Percentiles rank a stretch among this genome's conserved stretches.
Evolutionary conservation across 306 rosid genomes (phyloP).

Genomic region (Dalbergia oliveri): DNA sequence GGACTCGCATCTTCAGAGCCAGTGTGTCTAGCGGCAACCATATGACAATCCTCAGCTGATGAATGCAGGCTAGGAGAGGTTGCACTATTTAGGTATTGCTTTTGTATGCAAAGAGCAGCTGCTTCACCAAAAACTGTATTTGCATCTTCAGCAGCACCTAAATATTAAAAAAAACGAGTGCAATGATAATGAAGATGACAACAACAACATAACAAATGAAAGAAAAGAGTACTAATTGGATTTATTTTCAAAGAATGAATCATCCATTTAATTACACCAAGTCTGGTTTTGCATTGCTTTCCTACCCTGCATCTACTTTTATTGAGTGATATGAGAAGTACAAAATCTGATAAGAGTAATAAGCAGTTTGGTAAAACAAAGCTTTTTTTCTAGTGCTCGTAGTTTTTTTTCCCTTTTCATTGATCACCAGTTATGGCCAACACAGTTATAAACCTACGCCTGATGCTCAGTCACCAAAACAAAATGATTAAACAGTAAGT

Average conservation of each 20-base stretch:
- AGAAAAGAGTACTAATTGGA: constrained; percentile 2
- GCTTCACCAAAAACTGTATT: constrained; percentile 87
- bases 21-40: constrained; percentile 62
- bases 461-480: constrained; percentile 1
- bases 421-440: constrained; percentile 3
- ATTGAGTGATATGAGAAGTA: constrained; percentile 9
- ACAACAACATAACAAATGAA: not conserved
- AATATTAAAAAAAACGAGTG: constrained; percentile 36
- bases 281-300: constrained; percentile 24
- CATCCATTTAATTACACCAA: constrained; percentile 24
- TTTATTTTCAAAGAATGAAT: constrained; percentile 18
- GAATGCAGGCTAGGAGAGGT: constrained; percentile 61
- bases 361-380: constrained; percentile 9
- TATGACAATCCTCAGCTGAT: constrained; percentile 65
- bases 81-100: constrained; percentile 71
- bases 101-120: constrained; percentile 87
- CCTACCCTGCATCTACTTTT: not conserved
- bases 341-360: constrained; percentile 12
- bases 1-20: constrained; percentile 71
- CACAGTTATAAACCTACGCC: not conserved
- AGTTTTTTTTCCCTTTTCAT: not conserved
- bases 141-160: constrained; percentile 98
- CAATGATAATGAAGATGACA: not conserved
- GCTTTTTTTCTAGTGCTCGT: not conserved
- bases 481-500: constrained; percentile 2